phyloP scores from a whole-genome alignment of 331 rosid genomes.

The Pyrus hybrid region DNA sequence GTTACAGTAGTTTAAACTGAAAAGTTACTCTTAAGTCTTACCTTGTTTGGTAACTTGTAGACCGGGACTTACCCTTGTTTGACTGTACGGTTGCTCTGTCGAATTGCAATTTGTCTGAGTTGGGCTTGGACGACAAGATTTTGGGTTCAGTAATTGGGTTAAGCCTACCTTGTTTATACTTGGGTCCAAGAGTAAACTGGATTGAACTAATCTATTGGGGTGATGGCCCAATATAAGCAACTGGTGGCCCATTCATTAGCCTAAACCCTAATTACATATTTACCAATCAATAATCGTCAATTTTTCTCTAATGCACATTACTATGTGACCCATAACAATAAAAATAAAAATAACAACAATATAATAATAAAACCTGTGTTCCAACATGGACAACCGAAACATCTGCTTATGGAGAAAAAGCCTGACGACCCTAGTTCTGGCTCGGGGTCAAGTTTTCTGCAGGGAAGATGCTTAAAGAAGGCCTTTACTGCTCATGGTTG shows the following conservation, averaged over 20 bases:
- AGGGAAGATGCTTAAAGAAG: conserved; percentile 83
- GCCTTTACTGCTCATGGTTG: conserved; percentile 78
- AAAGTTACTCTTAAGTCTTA: no score
- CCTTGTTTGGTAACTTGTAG: no score
- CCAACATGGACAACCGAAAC: conserved; percentile 68
- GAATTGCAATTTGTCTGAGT: no score
- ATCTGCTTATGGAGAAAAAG: conserved; percentile 50
- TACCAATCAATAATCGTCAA: not conserved
- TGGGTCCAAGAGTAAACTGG: not conserved
- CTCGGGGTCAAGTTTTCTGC: conserved; percentile 34
- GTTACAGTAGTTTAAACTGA: not conserved
- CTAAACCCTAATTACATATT: not conserved
- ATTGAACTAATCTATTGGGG: not conserved
- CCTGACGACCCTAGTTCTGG: conserved; percentile 34
- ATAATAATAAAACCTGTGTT: no score
- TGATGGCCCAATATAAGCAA: not conserved
- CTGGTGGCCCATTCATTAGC: not conserved
- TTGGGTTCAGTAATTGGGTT: not conserved
- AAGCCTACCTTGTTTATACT: not conserved
- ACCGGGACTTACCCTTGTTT: no score
- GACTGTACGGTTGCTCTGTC: no score
- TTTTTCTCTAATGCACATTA: no score
- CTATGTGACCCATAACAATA: no score
- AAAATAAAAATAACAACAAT: no score
- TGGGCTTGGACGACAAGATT: no score